Conservation (phyloP, 1,284 basidiomycete species). For the Cryptococcus sp. region DNA sequence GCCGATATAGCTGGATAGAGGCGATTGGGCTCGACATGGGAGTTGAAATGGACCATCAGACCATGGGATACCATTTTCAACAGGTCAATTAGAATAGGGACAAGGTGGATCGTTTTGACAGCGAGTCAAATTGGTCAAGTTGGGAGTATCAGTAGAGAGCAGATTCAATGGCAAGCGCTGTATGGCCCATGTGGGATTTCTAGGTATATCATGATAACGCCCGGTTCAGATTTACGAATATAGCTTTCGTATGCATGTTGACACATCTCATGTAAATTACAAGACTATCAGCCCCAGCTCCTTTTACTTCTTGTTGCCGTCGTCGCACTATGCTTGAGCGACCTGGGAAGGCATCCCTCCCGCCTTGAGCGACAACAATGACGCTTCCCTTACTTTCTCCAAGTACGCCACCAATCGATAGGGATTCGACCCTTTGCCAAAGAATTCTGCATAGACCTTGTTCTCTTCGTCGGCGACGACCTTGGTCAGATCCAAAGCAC, state of each 20-base stretch:
- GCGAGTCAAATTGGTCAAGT: too few relatives aligned
- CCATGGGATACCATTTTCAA: too few relatives aligned
- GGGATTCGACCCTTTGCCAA: conserved; percentile 50
- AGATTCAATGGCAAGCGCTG: too few relatives aligned
- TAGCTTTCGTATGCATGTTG: conserved; percentile 2
- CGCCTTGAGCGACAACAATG: conserved; percentile 62
- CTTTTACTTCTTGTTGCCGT: neutral
- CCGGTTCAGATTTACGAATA: neutral
- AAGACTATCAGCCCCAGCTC: neutral
- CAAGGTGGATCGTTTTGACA: too few relatives aligned
- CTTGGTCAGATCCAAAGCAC: conserved; percentile 69
- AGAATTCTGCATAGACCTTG: conserved; percentile 81
- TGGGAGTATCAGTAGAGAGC: too few relatives aligned
- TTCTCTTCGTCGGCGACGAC: conserved; percentile 84
- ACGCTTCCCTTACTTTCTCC: conserved; percentile 61
- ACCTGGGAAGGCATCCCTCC: conserved; percentile 43
- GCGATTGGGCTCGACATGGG: too few relatives aligned
- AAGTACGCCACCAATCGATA: conserved; percentile 64
- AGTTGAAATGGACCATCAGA: too few relatives aligned
- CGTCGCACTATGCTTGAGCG: neutral
- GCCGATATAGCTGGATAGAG: neutral
- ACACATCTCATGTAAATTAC: neutral
- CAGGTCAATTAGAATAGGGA: too few relatives aligned
- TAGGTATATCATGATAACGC: neutral
- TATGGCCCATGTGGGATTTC: too few relatives aligned